Base-by-base conservation (phyloP, 805 yeast species). In the Hanseniaspora nectarophila region DNA sequence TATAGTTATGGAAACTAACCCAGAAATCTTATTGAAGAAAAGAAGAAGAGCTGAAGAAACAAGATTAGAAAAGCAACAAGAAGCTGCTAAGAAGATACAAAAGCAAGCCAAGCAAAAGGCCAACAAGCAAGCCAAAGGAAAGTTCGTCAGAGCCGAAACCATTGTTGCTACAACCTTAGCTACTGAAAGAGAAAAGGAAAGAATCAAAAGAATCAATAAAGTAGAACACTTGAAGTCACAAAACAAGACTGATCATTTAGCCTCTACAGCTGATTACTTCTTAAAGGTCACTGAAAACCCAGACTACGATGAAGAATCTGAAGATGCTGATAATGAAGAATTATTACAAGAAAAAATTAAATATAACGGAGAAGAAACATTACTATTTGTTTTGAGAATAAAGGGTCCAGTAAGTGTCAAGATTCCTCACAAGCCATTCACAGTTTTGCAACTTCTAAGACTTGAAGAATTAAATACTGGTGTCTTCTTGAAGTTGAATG, bases 21-120 rank as follows among this genome's bases (percentile, higher is more conserved):
- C 92, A 35, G 92, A 85, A 65, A 73, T 85, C 53, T 76, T 85
- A 59, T 73, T 85, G 56, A 78, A 80, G 62, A 85, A 84, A 71
- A 78, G 94, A 69, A 85, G 83, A 70, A 77, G 82, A 62, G 83
- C 82, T 55, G 90, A 84, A 64, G 72, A 82, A 65, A 71, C 80
- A 58, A 75, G 88, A 64, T 60, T 83, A 51, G 85, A 81, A 64
- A 84, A 81, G 62, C 90, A 82, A 65, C 84, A 81, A 57, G 73
- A 73, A 52, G 80, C 81, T 15, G 72, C 72, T 56, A 67, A 71
- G 59, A 77, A 74, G 64, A 70, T 68, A 40, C 73, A 72, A 51
- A 73, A 69, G 45, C 71, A 69, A 56, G 67, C 72, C 55, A 67
- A 66, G 57, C 71, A 70, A 63, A 73, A 71, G 57, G 67, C 64